Base-by-base conservation (phyloP, 345 rosid species). In the Camelina sativa region DNA sequence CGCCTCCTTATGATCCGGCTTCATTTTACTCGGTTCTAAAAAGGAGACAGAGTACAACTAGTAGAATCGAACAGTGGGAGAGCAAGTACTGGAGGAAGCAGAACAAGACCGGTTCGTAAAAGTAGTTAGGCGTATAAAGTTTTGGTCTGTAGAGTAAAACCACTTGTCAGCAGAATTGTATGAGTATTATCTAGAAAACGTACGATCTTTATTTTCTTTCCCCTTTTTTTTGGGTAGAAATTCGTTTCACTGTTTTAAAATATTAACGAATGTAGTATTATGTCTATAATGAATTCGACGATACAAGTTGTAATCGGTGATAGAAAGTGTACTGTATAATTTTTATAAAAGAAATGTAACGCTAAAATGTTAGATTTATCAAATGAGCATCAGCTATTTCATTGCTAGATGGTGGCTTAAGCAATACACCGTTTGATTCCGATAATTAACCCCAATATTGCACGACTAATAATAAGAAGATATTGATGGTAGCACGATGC, bases 1-100 rank as follows among this genome's bases (percentile, higher is more conserved):
- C 88, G 11, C 88, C 91, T 28, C 89, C 94, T 1, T 86, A 85
- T 30, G 90, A 89, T 71, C 86, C 90, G 2, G 62, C 84, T 4
- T 84, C 90, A 15, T 84, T 87, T 47, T 11, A 66, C 43, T 30
- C 64, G 5, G 34, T 84, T 62, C 44, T 80, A 23, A 56, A 53
- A 32, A 85, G 81, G 22, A 84, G 80, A 59, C 84, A 78, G 55
- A 66, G 67, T 30, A 77, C 73, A 9, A 32, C 56, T 38, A 71
- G 68, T 51, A 77, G 76, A 50, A 77, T 77, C 22, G 72, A 86
- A 37, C 72, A 41, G 12, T 85, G 86, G 93, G 88, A 86, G 82
- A 75, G 54, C 8, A 73, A 70, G 40, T 85, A 79, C 66, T 80
- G 86, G 82, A 71, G 77, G 22, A 78, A 75, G 64, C 85, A 71